phyloP scores from a whole-genome alignment of 352 stramenopile genomes.

The Phytophthora gonapodyides region DNA sequence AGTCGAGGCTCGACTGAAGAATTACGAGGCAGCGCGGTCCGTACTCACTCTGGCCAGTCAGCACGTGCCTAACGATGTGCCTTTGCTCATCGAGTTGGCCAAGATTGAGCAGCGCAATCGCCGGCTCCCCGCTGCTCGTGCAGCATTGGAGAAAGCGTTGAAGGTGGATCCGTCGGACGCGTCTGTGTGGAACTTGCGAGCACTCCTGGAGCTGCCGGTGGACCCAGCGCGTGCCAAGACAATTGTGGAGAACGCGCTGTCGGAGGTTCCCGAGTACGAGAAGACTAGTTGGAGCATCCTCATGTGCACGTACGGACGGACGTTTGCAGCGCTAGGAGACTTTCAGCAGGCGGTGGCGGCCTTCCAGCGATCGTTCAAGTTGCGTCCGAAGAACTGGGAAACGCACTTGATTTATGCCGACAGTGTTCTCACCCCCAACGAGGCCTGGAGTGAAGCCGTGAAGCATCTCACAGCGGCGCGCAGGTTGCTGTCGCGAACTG shows the following conservation, averaged over 20 bases:
- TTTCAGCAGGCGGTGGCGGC: constrained; percentile 76
- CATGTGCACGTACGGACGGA: constrained; percentile 83
- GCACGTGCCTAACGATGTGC: constrained; percentile 67
- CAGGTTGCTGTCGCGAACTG: constrained; percentile 60
- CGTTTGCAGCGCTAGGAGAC: constrained; percentile 69
- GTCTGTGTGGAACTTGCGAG: constrained; percentile 83
- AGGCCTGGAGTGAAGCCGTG: constrained; percentile 71
- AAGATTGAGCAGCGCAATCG: constrained; percentile 83
- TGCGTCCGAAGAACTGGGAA: constrained; percentile 79
- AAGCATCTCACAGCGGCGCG: constrained; percentile 70
- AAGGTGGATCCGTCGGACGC: constrained; percentile 68
- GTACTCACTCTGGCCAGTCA: constrained; percentile 70
- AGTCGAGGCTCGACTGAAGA: constrained; percentile 62
- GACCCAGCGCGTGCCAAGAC: constrained; percentile 68
- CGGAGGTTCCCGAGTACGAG: constrained; percentile 69
- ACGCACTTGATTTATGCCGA: constrained; percentile 88
- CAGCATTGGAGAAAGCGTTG: constrained; percentile 75
- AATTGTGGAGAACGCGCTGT: constrained; percentile 79
- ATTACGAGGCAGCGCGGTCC: constrained; percentile 64
- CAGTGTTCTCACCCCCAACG: constrained; percentile 70
- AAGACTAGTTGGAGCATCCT: constrained; percentile 86
- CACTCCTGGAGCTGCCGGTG: constrained; percentile 69
- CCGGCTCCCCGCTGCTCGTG: constrained; percentile 60
- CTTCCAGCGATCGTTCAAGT: constrained; percentile 84
- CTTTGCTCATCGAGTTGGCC: constrained; percentile 72